A percentile compares a stretch with the other conserved stretches of the same genome.
Conservation (phyloP, 2,329 filamentous ascomycete species). For the Alternaria incomplexa region DNA sequence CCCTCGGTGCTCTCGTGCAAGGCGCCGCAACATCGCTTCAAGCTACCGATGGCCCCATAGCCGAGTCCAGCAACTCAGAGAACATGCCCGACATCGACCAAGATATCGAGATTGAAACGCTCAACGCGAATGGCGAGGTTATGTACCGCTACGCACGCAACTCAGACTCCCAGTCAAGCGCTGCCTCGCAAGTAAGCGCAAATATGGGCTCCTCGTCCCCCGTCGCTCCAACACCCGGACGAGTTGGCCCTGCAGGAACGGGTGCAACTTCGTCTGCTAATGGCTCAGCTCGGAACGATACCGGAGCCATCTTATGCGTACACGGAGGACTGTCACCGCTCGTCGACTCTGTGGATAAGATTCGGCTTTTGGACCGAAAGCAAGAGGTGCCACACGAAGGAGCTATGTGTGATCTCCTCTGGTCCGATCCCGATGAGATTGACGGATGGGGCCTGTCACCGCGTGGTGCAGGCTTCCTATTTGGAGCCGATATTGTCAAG, state of each 20-base stretch:
- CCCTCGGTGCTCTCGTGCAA: constrained; percentile 86
- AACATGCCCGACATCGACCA: constrained; percentile 62
- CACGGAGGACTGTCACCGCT: constrained; percentile 92
- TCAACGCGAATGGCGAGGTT: constrained; percentile 81
- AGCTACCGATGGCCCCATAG: constrained; percentile 64
- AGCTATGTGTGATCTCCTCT: constrained; percentile 97
- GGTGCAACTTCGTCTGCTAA: constrained; percentile 74
- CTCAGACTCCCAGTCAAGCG: constrained; percentile 45
- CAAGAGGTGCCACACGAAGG: constrained; percentile 98
- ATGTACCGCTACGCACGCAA: constrained; percentile 72
- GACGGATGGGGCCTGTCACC: constrained; percentile 96
- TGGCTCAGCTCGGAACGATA: constrained; percentile 60
- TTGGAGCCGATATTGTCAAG: constrained; percentile 94
- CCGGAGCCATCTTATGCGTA: constrained; percentile 82
- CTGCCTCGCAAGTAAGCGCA: constrained; percentile 39
- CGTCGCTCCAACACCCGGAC: constrained; percentile 51
- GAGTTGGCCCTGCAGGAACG: constrained; percentile 78
- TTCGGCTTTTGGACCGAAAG: constrained; percentile 87
- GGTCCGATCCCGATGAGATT: constrained; percentile 98
- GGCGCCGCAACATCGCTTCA: constrained; percentile 73
- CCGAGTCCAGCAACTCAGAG: constrained; percentile 58
- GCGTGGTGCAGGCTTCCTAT: constrained; percentile 92
- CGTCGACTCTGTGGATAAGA: constrained; percentile 94
- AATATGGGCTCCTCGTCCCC: constrained; percentile 45
- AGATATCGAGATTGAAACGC: constrained; percentile 90